Percentiles rank a stretch among this genome's conserved stretches.
Conservation (phyloP, 192 early-diverging fungal genomes). For the Pilobolus umbonatus region DNA sequence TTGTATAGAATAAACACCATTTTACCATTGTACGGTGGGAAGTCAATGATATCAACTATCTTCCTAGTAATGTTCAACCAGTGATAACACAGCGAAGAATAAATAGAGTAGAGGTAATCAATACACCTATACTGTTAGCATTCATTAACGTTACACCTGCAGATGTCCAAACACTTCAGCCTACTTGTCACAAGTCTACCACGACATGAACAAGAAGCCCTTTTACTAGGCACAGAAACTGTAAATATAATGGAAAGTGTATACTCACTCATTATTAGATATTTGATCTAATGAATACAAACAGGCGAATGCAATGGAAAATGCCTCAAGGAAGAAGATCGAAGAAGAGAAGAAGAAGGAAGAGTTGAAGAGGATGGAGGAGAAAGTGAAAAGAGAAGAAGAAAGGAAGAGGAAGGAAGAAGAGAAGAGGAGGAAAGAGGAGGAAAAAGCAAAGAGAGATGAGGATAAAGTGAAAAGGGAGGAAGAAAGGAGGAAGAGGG, state of each 20-base stretch:
- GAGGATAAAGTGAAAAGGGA: conserved; percentile 31
- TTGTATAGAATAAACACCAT: conserved; percentile 18
- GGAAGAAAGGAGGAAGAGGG: conserved; percentile 32
- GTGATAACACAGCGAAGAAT: conserved; percentile 30
- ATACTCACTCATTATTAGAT: neutral
- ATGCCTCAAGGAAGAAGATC: conserved; percentile 26
- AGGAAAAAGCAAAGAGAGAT: conserved; percentile 25
- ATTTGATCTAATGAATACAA: neutral
- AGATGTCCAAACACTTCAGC: conserved; percentile 18
- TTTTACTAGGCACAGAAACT: too few relatives aligned
- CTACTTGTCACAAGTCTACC: conserved; percentile 1
- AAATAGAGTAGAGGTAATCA: conserved; percentile 30
- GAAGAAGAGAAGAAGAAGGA: conserved; percentile 12
- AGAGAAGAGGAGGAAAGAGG: conserved; percentile 38
- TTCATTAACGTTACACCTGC: neutral
- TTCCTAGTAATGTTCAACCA: conserved; percentile 42
- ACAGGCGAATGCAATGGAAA: conserved; percentile 14
- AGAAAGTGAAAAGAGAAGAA: conserved; percentile 8
- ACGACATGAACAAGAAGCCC: neutral
- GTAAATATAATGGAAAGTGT: conserved; percentile 15
- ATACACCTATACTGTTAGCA: neutral
- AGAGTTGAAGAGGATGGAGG: conserved; percentile 8
- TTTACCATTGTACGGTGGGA: conserved; percentile 50
- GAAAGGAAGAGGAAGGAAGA: conserved; percentile 16
- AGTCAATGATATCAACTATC: conserved; percentile 38